Conservation (phyloP, 2,329 filamentous ascomycete species). For the Harringtonia aguacate region DNA sequence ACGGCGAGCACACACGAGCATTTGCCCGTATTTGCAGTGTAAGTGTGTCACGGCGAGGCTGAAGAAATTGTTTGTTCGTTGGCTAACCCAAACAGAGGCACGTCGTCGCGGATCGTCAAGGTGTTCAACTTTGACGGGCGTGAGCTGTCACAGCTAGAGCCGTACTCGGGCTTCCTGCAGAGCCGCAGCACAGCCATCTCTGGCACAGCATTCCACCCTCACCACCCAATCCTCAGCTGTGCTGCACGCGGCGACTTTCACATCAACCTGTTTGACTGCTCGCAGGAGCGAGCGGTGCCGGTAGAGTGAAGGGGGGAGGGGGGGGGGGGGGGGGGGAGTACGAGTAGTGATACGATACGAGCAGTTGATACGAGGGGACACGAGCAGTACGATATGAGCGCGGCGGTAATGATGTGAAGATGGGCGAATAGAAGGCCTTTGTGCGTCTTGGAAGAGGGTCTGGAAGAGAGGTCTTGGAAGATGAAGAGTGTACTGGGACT, state of each 20-base stretch:
- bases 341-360: too few relatives aligned
- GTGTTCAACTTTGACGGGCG: slow-evolving; percentile 81
- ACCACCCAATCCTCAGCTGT: slow-evolving; percentile 82
- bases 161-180: slow-evolving; percentile 79
- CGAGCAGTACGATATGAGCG: too few relatives aligned
- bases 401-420: too few relatives aligned
- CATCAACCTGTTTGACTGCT: slow-evolving; percentile 75
- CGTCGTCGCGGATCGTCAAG: slow-evolving; percentile 78
- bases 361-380: too few relatives aligned
- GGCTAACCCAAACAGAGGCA: slow-evolving; percentile 52
- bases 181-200: slow-evolving; percentile 75
- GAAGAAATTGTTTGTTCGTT: background rate
- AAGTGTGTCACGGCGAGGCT: slow-evolving; percentile 31
- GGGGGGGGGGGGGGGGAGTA: too few relatives aligned
- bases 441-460: too few relatives aligned
- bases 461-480: too few relatives aligned
- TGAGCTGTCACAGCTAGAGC: slow-evolving; percentile 74
- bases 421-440: too few relatives aligned
- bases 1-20: slow-evolving; percentile 93
- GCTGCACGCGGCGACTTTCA: slow-evolving; percentile 80
- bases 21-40: slow-evolving; percentile 89
- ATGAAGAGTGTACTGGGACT: too few relatives aligned
- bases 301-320: background rate
- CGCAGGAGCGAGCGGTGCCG: slow-evolving; percentile 10
- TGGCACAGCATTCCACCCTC: slow-evolving; percentile 88